Conservation (phyloP, 2,329 filamentous ascomycete species). For the Colletotrichum spaethianum region DNA sequence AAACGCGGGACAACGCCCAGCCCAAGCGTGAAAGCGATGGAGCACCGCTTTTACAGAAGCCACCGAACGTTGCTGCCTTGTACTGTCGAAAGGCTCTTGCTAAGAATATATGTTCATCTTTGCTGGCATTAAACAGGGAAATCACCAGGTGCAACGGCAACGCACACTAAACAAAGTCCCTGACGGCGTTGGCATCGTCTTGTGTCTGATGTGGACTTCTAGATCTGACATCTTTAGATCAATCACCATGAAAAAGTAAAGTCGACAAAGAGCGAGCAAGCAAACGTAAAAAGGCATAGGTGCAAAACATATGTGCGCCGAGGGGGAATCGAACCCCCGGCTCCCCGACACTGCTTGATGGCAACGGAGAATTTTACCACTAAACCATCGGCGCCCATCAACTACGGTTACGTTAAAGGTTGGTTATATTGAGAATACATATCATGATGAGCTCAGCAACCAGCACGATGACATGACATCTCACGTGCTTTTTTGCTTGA, state of each 20-base stretch:
- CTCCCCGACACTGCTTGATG: constrained; percentile 35
- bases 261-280: too few species aligned
- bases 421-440: too few species aligned
- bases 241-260: too few species aligned
- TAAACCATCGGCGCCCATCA: constrained; percentile 29
- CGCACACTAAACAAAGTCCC: neutral
- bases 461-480: too few species aligned
- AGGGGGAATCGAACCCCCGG: constrained; percentile 38
- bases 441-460: too few species aligned
- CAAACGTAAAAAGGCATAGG: neutral
- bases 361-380: constrained; percentile 39
- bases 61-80: neutral
- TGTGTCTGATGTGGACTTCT: neutral
- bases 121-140: neutral
- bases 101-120: neutral
- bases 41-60: neutral
- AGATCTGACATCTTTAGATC: neutral
- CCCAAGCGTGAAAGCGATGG: neutral
- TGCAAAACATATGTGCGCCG: constrained; percentile 8
- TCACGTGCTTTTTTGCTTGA: neutral
- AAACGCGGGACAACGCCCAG: neutral
- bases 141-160: neutral
- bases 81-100: neutral
- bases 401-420: too few species aligned
- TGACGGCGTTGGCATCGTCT: neutral